These are phyloP conservation scores for Trichoderma endophyticum DNA, from an alignment of 2,329 filamentous ascomycete genomes.

Conservation along the genomic window DNA sequence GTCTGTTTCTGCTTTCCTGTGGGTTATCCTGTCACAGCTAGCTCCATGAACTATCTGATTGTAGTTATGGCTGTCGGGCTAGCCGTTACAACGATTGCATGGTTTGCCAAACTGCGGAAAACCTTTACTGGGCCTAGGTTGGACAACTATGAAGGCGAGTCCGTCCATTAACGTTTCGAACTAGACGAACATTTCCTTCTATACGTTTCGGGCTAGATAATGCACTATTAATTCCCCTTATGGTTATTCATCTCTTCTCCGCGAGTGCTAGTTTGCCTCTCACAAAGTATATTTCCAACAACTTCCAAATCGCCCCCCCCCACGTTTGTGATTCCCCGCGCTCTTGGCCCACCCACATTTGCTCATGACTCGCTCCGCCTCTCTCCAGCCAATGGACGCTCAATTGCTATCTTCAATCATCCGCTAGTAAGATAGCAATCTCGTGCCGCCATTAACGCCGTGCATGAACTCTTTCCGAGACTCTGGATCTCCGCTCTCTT, in stretches of 20 bases:
- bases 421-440: background rate
- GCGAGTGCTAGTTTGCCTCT: background rate
- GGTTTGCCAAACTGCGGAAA: slow-evolving; percentile 23
- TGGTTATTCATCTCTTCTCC: background rate
- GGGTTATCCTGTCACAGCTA: slow-evolving; percentile 21
- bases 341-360: background rate
- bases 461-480: background rate
- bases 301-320: background rate
- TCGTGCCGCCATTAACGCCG: slow-evolving; percentile 5
- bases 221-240: background rate
- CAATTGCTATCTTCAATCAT: background rate
- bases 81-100: slow-evolving; percentile 21
- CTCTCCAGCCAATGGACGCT: background rate
- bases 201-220: background rate
- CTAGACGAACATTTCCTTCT: background rate
- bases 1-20: slow-evolving; percentile 27
- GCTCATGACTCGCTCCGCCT: background rate
- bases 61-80: slow-evolving; percentile 27
- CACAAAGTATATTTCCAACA: background rate
- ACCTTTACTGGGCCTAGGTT: slow-evolving; percentile 25
- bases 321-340: background rate
- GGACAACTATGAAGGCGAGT: background rate
- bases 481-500: background rate
- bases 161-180: background rate
- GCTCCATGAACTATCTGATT: slow-evolving; percentile 28